phyloP scores from a whole-genome alignment of 2,329 filamentous ascomycete species.

The Coniochaeta sp. region DNA sequence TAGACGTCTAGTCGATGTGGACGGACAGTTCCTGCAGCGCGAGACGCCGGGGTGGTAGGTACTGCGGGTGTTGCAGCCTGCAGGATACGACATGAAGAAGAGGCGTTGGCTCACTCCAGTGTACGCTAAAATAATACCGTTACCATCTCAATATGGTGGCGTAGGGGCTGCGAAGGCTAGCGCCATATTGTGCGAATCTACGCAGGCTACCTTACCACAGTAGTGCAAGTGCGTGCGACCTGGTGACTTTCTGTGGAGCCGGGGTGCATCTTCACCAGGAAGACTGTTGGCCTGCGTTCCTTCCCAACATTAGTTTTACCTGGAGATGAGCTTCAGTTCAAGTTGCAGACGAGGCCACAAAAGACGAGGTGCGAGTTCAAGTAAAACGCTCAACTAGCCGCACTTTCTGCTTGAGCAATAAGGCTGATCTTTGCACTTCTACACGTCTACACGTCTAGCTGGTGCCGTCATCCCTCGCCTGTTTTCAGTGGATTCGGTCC shows the following conservation, averaged over 20 bases:
- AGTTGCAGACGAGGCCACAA: too few relatives aligned
- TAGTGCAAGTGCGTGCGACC: neutral
- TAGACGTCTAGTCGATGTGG: neutral
- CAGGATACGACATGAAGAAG: neutral
- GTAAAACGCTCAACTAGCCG: neutral
- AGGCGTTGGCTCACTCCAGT: neutral
- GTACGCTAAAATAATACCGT: neutral
- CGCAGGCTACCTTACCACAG: too few relatives aligned
- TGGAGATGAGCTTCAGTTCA: neutral
- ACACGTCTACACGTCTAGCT: too few relatives aligned
- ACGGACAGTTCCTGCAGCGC: neutral
- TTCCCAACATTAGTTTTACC: neutral
- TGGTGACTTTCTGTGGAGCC: neutral
- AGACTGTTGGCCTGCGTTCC: neutral
- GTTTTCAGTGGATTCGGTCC: neutral
- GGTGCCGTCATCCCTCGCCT: neutral
- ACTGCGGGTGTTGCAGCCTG: neutral
- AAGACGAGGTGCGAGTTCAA: neutral
- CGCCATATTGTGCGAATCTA: neutral
- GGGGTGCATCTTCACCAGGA: neutral
- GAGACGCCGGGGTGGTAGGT: neutral
- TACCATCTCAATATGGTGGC: neutral
- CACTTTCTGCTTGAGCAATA: neutral
- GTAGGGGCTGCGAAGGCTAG: neutral
- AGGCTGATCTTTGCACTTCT: neutral